Conservation (phyloP, 2,329 filamentous ascomycete species). For the Tolypocladium ophioglossoides region DNA sequence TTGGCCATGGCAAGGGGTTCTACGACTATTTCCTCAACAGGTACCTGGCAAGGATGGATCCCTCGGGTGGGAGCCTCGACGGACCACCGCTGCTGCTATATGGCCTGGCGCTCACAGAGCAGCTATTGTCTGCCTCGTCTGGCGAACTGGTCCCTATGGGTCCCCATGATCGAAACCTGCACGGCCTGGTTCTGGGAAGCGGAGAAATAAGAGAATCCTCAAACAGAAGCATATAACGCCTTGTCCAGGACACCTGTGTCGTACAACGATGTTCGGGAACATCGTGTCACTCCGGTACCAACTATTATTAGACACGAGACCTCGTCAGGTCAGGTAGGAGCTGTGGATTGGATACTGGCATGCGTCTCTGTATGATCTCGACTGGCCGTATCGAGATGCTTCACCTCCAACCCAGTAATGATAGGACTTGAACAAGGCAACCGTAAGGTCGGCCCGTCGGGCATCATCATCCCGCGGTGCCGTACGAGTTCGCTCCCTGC, state of each 20-base stretch:
- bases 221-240: neutral
- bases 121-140: conserved; percentile 53
- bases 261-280: neutral
- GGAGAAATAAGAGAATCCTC: conserved; percentile 39
- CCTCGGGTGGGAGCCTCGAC: conserved; percentile 20
- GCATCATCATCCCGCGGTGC: neutral
- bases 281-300: neutral
- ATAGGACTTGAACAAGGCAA: neutral
- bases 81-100: conserved; percentile 41
- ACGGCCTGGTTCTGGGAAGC: conserved; percentile 65
- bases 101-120: conserved; percentile 77
- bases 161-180: conserved; percentile 66
- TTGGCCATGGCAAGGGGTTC: conserved; percentile 93
- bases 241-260: too few relatives aligned
- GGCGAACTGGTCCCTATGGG: conserved; percentile 62
- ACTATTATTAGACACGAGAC: neutral
- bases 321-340: neutral
- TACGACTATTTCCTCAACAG: conserved; percentile 88
- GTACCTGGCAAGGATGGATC: conserved; percentile 42
- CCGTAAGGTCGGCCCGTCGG: neutral
- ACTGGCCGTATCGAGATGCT: neutral
- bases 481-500: neutral
- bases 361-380: neutral
- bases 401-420: neutral
- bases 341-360: neutral